Percentiles rank a stretch among this genome's conserved stretches.
Conservation (phyloP, 2,329 filamentous ascomycete genomes). For the Zymoseptoria brevis region DNA sequence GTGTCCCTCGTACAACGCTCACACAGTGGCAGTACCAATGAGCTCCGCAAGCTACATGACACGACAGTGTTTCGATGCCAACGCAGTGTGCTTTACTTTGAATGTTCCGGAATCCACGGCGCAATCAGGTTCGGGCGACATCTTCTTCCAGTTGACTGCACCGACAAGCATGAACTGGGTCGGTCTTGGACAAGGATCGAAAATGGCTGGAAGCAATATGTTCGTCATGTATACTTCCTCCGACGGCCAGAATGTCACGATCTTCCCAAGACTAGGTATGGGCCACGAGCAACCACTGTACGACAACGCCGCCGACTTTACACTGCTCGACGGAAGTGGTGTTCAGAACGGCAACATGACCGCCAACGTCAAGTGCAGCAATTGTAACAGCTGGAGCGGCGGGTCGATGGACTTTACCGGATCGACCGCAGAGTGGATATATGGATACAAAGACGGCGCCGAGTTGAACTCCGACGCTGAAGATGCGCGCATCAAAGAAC, state of each 20-base stretch:
- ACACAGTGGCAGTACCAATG: too few species aligned
- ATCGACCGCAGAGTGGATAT: slow-evolving; percentile 43
- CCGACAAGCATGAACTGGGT: slow-evolving; percentile 47
- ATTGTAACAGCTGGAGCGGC: slow-evolving; percentile 46
- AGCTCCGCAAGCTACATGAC: too few species aligned
- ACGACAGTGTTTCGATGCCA: too few species aligned
- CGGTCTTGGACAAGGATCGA: slow-evolving; percentile 45
- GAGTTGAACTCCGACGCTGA: slow-evolving; percentile 41
- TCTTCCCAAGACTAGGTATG: slow-evolving; percentile 44
- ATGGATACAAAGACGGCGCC: slow-evolving; percentile 39
- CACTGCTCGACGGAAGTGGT: slow-evolving; percentile 46
- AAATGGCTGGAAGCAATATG: slow-evolving; percentile 45
- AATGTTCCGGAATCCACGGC: slow-evolving; percentile 45
- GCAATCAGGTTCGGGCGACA: slow-evolving; percentile 44
- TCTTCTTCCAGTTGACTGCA: slow-evolving; percentile 51
- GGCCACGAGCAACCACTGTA: slow-evolving; percentile 38
- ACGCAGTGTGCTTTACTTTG: slow-evolving; percentile 30
- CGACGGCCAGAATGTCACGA: slow-evolving; percentile 47
- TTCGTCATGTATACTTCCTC: slow-evolving; percentile 42
- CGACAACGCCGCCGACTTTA: slow-evolving; percentile 37
- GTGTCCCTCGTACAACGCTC: too few species aligned
- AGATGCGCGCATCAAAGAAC: slow-evolving; percentile 38
- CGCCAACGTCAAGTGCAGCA: slow-evolving; percentile 49
- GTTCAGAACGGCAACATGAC: slow-evolving; percentile 45
- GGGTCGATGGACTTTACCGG: slow-evolving; percentile 44